Percentiles rank a stretch among this genome's conserved stretches.
These are phyloP conservation scores for Clarireedia paspali DNA, from an alignment of 2,329 filamentous ascomycete species.

Conservation along the genomic window DNA sequence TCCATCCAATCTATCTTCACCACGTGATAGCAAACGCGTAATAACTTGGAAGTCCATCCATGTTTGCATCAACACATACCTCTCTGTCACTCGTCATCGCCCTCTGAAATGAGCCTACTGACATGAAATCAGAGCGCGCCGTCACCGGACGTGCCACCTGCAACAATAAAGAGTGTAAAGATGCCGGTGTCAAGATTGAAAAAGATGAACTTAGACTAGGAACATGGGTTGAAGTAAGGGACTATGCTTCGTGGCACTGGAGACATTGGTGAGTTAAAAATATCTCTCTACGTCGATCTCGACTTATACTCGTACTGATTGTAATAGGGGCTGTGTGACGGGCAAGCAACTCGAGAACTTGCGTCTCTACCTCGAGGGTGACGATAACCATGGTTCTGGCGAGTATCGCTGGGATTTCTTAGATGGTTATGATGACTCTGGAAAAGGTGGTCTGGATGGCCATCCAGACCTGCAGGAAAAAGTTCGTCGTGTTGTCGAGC, in stretches of 20 bases:
- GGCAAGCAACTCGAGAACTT: conserved; percentile 64
- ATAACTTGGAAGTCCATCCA: no score
- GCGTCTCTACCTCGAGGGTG: conserved; percentile 43
- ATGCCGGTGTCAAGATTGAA: conserved; percentile 57
- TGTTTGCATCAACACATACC: not conserved
- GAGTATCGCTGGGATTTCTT: conserved; percentile 33
- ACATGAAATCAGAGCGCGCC: conserved; percentile 54
- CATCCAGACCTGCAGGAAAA: conserved; percentile 63
- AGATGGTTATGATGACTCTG: conserved; percentile 70
- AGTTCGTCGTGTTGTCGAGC: conserved; percentile 60
- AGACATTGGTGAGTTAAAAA: conserved; percentile 67
- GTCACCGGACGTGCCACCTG: conserved; percentile 66
- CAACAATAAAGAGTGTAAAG: conserved; percentile 63
- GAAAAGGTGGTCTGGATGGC: conserved; percentile 43
- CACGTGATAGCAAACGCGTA: conserved; percentile 22
- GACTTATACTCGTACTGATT: not conserved
- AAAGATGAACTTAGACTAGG: conserved; percentile 78
- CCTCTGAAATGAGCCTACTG: not conserved
- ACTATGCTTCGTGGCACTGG: conserved; percentile 63
- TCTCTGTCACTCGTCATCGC: not conserved
- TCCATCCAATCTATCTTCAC: conserved; percentile 2
- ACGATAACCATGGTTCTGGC: conserved; percentile 43
- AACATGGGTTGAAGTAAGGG: conserved; percentile 55
- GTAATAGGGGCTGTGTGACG: conserved; percentile 75
- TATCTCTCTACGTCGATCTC: not conserved